Conservation (phyloP, 371 early-diverging fungal species). For the Mortierella sp. region DNA sequence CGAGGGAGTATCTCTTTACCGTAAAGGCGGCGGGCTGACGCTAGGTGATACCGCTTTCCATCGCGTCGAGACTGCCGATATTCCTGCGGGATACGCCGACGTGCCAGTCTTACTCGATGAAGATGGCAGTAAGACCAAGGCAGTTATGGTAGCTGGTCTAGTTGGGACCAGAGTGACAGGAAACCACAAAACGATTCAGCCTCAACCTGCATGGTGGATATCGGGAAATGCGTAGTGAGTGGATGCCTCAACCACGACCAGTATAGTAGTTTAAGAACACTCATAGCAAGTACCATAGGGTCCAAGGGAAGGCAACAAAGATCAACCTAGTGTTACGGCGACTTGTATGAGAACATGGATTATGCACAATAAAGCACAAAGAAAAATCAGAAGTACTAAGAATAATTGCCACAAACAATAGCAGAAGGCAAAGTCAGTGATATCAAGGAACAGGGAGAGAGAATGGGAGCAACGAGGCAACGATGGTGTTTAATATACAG, state of each 20-base stretch:
- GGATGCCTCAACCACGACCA: background rate
- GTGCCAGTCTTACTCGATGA: slow-evolving; percentile 26
- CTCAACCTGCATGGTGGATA: slow-evolving; percentile 27
- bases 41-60: slow-evolving; percentile 17
- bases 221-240: slow-evolving; percentile 6
- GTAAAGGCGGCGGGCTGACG: background rate
- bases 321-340: no score
- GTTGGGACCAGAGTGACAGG: slow-evolving; percentile 20
- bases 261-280: background rate
- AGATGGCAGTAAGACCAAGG: slow-evolving; percentile 13
- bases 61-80: slow-evolving; percentile 16
- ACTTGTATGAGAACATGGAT: no score
- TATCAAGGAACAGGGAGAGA: no score
- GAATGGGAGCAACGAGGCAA: no score
- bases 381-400: no score
- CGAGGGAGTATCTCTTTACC: background rate
- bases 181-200: slow-evolving; percentile 15
- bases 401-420: no score
- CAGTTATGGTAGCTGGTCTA: slow-evolving; percentile 24
- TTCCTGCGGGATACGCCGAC: slow-evolving; percentile 17
- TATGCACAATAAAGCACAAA: no score
- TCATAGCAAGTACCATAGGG: no score
- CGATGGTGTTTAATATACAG: no score
- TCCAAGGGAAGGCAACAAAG: no score
- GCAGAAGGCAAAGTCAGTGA: no score